Evolutionary conservation across 169 alveolate genomes (phyloP).

Genomic region (Perkinsus marinus): DNA sequence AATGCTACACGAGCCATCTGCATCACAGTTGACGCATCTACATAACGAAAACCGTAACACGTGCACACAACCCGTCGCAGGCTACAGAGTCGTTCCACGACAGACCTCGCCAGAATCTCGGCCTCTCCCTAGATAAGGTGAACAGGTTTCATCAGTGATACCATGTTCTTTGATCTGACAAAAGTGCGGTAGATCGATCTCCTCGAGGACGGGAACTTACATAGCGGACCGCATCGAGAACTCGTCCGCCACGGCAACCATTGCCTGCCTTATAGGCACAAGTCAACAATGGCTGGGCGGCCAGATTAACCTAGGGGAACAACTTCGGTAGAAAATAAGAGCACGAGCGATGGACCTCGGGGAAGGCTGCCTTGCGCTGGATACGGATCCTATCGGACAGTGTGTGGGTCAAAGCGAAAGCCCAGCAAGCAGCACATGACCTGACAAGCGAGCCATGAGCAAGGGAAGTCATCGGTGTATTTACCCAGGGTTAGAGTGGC

Average conservation of each 20-base stretch:
- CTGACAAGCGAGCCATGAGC: not conserved
- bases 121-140: conserved; percentile 44
- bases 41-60: too few relatives aligned
- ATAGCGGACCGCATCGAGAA: conserved; percentile 28
- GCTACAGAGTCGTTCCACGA: not conserved
- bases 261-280: conserved; percentile 22
- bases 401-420: conserved; percentile 18
- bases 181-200: not conserved
- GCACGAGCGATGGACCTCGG: conserved; percentile 13
- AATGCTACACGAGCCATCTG: not conserved
- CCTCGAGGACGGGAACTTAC: not conserved
- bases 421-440: not conserved
- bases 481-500: not conserved
- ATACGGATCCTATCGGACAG: conserved; percentile 49
- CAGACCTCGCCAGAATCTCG: not conserved
- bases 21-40: not conserved
- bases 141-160: conserved; percentile 55
- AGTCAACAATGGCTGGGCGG: conserved; percentile 37
- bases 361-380: conserved; percentile 40
- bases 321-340: not conserved
- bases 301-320: conserved; percentile 13
- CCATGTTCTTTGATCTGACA: conserved; percentile 13
- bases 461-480: too few relatives aligned
- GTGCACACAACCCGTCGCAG: not conserved
- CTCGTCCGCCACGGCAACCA: conserved; percentile 47